These are phyloP conservation scores for Endogone sp. DNA, from an alignment of 192 early-diverging fungal genomes.

Conservation along the genomic window DNA sequence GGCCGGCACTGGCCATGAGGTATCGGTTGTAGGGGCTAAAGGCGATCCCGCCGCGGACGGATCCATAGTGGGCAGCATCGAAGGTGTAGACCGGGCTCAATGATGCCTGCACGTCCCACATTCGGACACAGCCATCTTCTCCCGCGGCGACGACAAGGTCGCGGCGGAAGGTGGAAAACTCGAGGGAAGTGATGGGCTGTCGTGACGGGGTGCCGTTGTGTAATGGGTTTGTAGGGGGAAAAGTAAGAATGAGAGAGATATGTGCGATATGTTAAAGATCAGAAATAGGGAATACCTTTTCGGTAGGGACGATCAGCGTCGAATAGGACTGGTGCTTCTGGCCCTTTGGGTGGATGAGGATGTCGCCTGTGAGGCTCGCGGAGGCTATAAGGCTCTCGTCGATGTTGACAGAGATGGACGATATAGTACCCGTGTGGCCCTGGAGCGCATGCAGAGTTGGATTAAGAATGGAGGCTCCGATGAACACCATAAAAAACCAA, in stretches of 20 bases:
- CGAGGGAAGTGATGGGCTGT: constrained; percentile 22
- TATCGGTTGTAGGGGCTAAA: constrained; percentile 39
- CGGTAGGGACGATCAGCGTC: constrained; percentile 6
- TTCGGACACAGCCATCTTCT: constrained; percentile 33
- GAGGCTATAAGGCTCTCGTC: constrained; percentile 20
- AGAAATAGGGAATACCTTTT: too few species aligned
- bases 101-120: constrained; percentile 32
- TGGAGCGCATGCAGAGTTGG: too few species aligned
- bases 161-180: constrained; percentile 31
- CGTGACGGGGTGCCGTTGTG: not conserved
- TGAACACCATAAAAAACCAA: too few species aligned
- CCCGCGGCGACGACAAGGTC: constrained; percentile 34
- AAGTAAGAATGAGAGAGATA: too few species aligned
- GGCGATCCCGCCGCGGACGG: constrained; percentile 32
- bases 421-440: constrained; percentile 18
- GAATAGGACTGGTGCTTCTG: not conserved
- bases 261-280: too few species aligned
- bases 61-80: constrained; percentile 19
- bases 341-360: constrained; percentile 12
- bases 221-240: too few species aligned
- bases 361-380: constrained; percentile 10
- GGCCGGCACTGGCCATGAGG: constrained; percentile 33
- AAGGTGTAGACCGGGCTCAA: constrained; percentile 32
- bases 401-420: constrained; percentile 14
- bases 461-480: too few species aligned